Conservation (phyloP, 169 alveolate species). For the Prorocentrum cordatum region DNA sequence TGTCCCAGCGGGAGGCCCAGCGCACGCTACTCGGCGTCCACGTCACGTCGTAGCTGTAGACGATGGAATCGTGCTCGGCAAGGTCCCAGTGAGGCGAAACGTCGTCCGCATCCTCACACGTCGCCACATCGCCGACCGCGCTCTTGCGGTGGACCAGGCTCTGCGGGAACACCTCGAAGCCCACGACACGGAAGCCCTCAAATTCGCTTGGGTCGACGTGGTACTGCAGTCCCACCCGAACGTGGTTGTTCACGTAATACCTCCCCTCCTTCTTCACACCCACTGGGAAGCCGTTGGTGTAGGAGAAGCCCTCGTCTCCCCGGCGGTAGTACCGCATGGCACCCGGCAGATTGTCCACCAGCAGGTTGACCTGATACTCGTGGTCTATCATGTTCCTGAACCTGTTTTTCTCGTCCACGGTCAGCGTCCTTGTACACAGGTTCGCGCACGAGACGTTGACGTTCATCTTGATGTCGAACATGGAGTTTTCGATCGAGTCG, state of each 20-base stretch:
- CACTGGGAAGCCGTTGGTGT: conserved; percentile 69
- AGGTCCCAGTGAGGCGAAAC: too few species aligned
- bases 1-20: conserved; percentile 84
- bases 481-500: conserved; percentile 52
- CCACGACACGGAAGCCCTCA: conserved; percentile 74
- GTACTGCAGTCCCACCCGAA: conserved; percentile 70
- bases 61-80: too few species aligned
- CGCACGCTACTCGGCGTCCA: conserved; percentile 26
- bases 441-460: conserved; percentile 7
- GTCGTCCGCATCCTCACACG: too few species aligned
- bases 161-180: conserved; percentile 74
- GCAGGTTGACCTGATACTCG: not conserved
- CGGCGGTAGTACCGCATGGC: not conserved
- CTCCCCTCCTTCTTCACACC: conserved; percentile 23
- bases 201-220: conserved; percentile 24
- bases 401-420: not conserved
- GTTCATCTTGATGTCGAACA: conserved; percentile 21
- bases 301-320: not conserved
- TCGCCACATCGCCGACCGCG: too few species aligned
- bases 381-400: not conserved
- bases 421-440: conserved; percentile 1
- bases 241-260: conserved; percentile 70
- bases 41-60: conserved; percentile 14
- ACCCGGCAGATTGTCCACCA: conserved; percentile 66
- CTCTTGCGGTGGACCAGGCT: conserved; percentile 32